phyloP scores from a whole-genome alignment of 2,329 filamentous ascomycete species.

The Penicillium sp. region DNA sequence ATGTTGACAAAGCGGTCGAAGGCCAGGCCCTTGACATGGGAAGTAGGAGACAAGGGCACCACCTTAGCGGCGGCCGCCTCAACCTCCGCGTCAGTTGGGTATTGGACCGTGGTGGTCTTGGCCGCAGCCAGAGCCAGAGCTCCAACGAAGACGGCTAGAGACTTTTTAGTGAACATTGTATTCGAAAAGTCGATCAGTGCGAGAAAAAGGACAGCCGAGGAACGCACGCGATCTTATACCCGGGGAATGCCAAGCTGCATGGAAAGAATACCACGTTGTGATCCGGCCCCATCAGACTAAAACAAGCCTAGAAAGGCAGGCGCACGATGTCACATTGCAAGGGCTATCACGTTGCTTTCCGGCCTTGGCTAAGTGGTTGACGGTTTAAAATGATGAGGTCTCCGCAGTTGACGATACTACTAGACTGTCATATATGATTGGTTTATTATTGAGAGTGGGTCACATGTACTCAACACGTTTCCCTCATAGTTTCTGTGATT shows the following conservation, averaged over 20 bases:
- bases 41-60: slow-evolving; percentile 57
- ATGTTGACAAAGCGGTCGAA: slow-evolving; percentile 69
- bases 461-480: slow-evolving; percentile 11
- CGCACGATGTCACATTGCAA: not conserved
- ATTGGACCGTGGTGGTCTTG: slow-evolving; percentile 23
- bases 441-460: not conserved
- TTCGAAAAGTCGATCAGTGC: not conserved
- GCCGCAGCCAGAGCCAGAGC: slow-evolving; percentile 25
- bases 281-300: slow-evolving; percentile 1
- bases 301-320: not conserved
- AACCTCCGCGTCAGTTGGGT: slow-evolving; percentile 29
- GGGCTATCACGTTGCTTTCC: slow-evolving; percentile 14
- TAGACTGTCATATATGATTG: not conserved
- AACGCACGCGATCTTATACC: slow-evolving; percentile 19
- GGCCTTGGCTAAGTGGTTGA: slow-evolving; percentile 13
- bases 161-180: slow-evolving; percentile 50
- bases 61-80: slow-evolving; percentile 50
- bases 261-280: not conserved
- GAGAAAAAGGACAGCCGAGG: slow-evolving; percentile 3
- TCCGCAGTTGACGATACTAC: slow-evolving; percentile 6
- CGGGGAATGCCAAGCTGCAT: not conserved
- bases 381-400: not conserved
- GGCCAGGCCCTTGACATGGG: slow-evolving; percentile 62
- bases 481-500: slow-evolving; percentile 4
- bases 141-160: slow-evolving; percentile 34